Base-by-base conservation (phyloP, 805 yeast species). In the Starmerella vitae region DNA sequence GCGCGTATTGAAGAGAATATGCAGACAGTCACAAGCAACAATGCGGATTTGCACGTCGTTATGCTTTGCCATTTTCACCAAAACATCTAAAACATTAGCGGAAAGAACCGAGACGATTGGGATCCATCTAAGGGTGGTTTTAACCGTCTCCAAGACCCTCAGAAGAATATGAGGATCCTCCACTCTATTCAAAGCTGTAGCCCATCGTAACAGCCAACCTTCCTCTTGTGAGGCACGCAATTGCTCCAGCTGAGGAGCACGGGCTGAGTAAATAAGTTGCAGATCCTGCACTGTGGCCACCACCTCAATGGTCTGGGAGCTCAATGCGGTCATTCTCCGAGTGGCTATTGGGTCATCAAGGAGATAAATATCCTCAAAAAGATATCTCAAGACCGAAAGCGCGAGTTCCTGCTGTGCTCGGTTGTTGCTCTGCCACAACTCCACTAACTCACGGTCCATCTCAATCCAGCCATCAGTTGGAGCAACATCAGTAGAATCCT, bases 281-380 rank as follows among this genome's bases (percentile, higher is more conserved):
- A 86, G 67, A 3, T 80, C 69, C 5, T 66, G 64, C 42, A 73
- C 74, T 0, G 94, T 79, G 1, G 93, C 74, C 7, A 84, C 75
- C 15, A 86, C 72, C 58, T 85, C 82, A 5, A 88, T 81, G 55
- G 94, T 78, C 36, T 84, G 69, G 24, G 93, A 84, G 36, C 79
- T 78, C 28, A 88, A 67, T 1, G 80, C 70, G n/a, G 74, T 68
- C 41, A 78, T 72, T 52, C 97, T 68, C 48, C 75, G 78, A 25
- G 86, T 67, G 2, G 94, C 94, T 17, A 84, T 72, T 19, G 95
- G 79, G 55, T 91, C 99, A 49, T 91, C 97, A 34, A 91, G 66
- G 37, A 93, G 64, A 55, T 84, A 91, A 9, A 91, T 74, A 55
- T 91, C 99, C 60, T 91, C 99, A 55, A 88, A 91, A 14, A 91